Evolutionary conservation across 345 rosid species (phyloP).

Genomic region (Psidium guajava): DNA sequence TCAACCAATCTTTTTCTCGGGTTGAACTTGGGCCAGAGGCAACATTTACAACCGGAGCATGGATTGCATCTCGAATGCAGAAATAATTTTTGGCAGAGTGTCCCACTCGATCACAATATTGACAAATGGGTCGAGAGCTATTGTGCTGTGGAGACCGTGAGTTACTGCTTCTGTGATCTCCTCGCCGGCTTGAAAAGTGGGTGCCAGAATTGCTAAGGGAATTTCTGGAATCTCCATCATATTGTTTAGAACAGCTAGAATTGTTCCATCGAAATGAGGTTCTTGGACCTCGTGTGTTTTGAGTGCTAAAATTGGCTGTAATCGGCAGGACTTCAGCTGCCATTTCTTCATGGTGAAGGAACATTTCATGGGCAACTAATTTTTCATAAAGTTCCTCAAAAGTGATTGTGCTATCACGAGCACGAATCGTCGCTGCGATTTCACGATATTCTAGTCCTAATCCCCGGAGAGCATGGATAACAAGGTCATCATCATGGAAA

Average conservation of each 20-base stretch:
- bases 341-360: not conserved
- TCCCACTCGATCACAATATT: not conserved
- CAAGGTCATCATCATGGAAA: not conserved
- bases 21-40: not conserved
- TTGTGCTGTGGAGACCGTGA: not conserved
- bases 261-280: not conserved
- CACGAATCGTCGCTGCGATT: not conserved
- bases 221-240: not conserved
- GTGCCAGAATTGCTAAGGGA: too few species aligned
- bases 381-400: not conserved
- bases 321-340: not conserved
- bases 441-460: not conserved
- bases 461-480: not conserved
- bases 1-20: not conserved
- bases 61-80: not conserved
- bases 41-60: not conserved
- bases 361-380: not conserved
- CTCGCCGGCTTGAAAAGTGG: not conserved
- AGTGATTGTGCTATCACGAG: not conserved
- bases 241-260: not conserved
- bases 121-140: not conserved
- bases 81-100: not conserved
- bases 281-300: not conserved
- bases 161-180: not conserved
- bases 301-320: not conserved